Percentiles rank a stretch among this genome's conserved stretches.
Evolutionary conservation across 2,329 filamentous ascomycete species (phyloP).

Genomic region (Uncinocarpus reesii): DNA sequence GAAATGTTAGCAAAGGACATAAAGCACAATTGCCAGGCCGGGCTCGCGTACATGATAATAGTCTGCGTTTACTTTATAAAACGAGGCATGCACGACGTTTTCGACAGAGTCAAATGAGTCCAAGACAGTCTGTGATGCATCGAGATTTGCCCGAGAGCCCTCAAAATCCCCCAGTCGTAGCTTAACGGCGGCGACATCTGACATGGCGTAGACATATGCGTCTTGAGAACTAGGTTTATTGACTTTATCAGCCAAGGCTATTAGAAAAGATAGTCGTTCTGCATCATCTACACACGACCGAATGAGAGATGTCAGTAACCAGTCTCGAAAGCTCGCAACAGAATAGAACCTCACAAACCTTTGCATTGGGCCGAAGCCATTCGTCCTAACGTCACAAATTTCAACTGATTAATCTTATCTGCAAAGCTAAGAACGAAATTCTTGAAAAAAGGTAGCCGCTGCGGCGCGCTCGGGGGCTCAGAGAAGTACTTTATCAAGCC

Average conservation of each 20-base stretch:
- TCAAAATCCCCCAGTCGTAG: slow-evolving; percentile 67
- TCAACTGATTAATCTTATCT: slow-evolving; percentile 97
- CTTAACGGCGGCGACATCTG: slow-evolving; percentile 80
- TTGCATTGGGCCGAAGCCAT: slow-evolving; percentile 72
- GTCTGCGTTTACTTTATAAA: slow-evolving; percentile 88
- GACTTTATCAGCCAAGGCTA: slow-evolving; percentile 73
- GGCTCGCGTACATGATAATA: slow-evolving; percentile 66
- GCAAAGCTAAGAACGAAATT: slow-evolving; percentile 92
- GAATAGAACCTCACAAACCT: slow-evolving; percentile 18
- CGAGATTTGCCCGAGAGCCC: slow-evolving; percentile 76
- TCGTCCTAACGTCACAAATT: slow-evolving; percentile 83
- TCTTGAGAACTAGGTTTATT: slow-evolving; percentile 89
- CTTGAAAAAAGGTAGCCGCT: slow-evolving; percentile 85
- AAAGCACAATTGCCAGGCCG: background rate
- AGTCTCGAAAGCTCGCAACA: background rate
- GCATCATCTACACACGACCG: slow-evolving; percentile 41
- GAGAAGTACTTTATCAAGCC: slow-evolving; percentile 80
- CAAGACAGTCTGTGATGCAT: slow-evolving; percentile 75
- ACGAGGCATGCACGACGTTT: slow-evolving; percentile 86
- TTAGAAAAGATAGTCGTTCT: slow-evolving; percentile 76
- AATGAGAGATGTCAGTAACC: slow-evolving; percentile 8
- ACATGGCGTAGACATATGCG: slow-evolving; percentile 85
- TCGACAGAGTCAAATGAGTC: slow-evolving; percentile 92
- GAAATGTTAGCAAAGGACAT: slow-evolving; percentile 9
- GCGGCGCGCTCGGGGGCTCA: slow-evolving; percentile 64